A percentile compares a stretch with the other conserved stretches of the same genome.
Evolutionary conservation across 768 basidiomycete genomes (phyloP).

Genomic region (Suillus hirtellus): DNA sequence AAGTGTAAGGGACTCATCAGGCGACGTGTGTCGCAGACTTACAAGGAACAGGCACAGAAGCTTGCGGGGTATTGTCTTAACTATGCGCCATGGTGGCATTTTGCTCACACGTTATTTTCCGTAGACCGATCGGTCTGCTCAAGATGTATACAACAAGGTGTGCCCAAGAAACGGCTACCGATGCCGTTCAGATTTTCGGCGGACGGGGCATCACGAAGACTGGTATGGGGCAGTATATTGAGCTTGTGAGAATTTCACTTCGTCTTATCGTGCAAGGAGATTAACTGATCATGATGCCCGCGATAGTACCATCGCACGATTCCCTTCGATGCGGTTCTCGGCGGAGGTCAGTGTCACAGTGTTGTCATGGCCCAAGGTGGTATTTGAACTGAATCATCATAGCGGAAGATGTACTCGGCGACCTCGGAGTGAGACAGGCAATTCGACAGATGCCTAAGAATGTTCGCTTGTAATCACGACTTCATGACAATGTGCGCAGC

Average conservation of each 20-base stretch:
- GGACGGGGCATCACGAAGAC: constrained; percentile 83
- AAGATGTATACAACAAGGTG: constrained; percentile 58
- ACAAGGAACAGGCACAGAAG: constrained; percentile 64
- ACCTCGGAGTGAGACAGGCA: constrained; percentile 61
- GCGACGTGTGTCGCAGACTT: constrained; percentile 40
- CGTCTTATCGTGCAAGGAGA: constrained; percentile 21
- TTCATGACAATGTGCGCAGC: background rate
- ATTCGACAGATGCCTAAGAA: constrained; percentile 55
- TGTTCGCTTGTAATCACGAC: constrained; percentile 39
- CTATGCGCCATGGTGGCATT: background rate
- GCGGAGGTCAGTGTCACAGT: constrained; percentile 17
- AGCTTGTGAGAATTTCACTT: constrained; percentile 53
- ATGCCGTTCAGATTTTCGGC: constrained; percentile 85
- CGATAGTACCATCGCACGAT: constrained; percentile 22
- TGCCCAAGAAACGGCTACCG: constrained; percentile 54
- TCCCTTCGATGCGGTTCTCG: constrained; percentile 30
- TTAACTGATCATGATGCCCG: constrained; percentile 18
- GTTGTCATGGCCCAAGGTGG: background rate
- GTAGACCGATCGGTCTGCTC: constrained; percentile 53
- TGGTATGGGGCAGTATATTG: constrained; percentile 77
- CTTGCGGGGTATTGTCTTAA: constrained; percentile 56
- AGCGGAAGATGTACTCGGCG: constrained; percentile 61
- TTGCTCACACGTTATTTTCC: constrained; percentile 3
- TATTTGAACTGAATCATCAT: constrained; percentile 8
- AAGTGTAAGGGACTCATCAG: constrained; percentile 20